phyloP scores from a whole-genome alignment of 2,329 filamentous ascomycete species.

The Emergomyces orientalis region DNA sequence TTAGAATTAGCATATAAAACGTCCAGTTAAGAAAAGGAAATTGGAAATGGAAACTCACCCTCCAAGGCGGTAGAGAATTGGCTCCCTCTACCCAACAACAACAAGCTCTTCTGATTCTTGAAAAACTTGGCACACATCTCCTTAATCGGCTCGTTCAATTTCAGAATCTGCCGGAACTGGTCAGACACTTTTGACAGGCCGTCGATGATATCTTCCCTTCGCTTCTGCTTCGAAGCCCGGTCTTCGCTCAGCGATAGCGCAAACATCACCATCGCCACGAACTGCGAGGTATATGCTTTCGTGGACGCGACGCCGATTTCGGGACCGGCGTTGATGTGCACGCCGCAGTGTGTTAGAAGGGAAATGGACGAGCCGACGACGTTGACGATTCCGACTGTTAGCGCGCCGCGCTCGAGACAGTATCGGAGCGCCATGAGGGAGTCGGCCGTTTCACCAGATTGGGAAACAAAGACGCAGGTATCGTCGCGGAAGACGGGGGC shows the following conservation, averaged over 20 bases:
- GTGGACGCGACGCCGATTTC: constrained; percentile 98
- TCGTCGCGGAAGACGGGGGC: constrained; percentile 98
- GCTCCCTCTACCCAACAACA: constrained; percentile 86
- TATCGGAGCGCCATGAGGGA: constrained; percentile 95
- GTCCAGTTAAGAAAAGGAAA: background rate
- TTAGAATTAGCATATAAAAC: constrained; percentile 11
- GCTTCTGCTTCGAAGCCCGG: constrained; percentile 83
- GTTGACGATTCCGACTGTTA: constrained; percentile 98
- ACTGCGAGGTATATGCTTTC: constrained; percentile 98
- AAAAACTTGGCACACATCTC: constrained; percentile 82
- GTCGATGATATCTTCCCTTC: constrained; percentile 92
- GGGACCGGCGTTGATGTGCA: constrained; percentile 97
- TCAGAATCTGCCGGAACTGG: constrained; percentile 85
- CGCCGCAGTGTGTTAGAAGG: constrained; percentile 97
- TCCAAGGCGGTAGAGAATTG: constrained; percentile 96
- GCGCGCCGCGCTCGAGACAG: constrained; percentile 91
- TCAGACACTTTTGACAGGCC: constrained; percentile 77
- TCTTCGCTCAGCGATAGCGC: constrained; percentile 93
- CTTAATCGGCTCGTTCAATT: constrained; percentile 91
- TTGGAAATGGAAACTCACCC: constrained; percentile 39
- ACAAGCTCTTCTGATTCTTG: constrained; percentile 93
- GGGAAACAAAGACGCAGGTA: constrained; percentile 96
- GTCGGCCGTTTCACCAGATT: constrained; percentile 97
- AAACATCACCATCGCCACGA: constrained; percentile 99
- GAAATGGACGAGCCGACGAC: constrained; percentile 98